phyloP scores from a whole-genome alignment of 768 basidiomycete species.

The Macrolepiota fuliginosa region DNA sequence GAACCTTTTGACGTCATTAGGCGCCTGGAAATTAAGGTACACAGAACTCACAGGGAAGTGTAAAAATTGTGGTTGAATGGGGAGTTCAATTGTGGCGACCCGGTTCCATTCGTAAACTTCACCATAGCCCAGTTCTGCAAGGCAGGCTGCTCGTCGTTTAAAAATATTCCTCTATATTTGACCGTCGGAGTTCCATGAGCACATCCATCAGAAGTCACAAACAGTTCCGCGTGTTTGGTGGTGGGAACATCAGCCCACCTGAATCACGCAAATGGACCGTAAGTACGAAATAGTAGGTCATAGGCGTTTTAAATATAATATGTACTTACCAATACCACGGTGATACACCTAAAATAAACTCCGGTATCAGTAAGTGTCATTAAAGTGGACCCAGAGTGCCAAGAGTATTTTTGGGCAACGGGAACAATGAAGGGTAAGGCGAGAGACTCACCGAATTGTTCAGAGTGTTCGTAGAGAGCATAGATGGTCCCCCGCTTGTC shows the following conservation, averaged over 20 bases:
- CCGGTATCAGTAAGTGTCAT: slow-evolving; percentile 12
- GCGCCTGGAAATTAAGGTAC: background rate
- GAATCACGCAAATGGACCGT: slow-evolving; percentile 5
- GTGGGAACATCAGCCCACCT: slow-evolving; percentile 79
- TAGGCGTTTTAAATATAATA: background rate
- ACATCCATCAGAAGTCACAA: slow-evolving; percentile 41
- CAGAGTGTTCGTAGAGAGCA: slow-evolving; percentile 63
- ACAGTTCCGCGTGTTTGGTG: slow-evolving; percentile 45
- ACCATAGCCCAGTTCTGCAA: slow-evolving; percentile 68
- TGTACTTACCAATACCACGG: slow-evolving; percentile 61
- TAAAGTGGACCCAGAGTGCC: background rate
- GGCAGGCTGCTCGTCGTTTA: slow-evolving; percentile 75
- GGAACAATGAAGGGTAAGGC: background rate
- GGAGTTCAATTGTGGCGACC: slow-evolving; percentile 42
- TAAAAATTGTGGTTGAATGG: slow-evolving; percentile 65
- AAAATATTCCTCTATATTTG: slow-evolving; percentile 67
- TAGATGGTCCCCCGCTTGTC: slow-evolving; percentile 70
- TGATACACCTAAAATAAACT: slow-evolving; percentile 44
- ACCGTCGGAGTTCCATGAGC: slow-evolving; percentile 62
- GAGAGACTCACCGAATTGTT: slow-evolving; percentile 52
- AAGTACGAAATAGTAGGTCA: background rate
- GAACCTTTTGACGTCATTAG: slow-evolving; percentile 36
- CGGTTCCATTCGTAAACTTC: slow-evolving; percentile 63
- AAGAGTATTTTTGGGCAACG: background rate
- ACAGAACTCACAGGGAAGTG: slow-evolving; percentile 41